Evolutionary conservation across 225 moss, liverwort and hornwort genomes (phyloP).

Genomic region (Polytrichum formosum): DNA sequence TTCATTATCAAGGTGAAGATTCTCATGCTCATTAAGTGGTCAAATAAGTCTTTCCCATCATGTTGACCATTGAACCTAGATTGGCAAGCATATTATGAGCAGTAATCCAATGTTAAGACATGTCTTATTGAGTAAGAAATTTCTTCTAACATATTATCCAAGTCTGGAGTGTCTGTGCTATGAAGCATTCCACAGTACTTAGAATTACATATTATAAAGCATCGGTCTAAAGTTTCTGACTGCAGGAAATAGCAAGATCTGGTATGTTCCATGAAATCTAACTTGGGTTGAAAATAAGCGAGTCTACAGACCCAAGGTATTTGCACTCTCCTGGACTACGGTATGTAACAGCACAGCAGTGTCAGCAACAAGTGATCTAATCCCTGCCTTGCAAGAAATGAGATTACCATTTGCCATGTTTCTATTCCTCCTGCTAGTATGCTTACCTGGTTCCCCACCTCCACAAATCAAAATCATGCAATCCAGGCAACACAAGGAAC

Average conservation of each 20-base stretch:
- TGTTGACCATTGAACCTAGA: no score
- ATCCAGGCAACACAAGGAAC: not conserved
- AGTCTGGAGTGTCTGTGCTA: not conserved
- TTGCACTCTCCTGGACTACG: constrained; percentile 54
- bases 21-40: no score
- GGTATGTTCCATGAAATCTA: no score
- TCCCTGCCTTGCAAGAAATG: constrained; percentile 76
- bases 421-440: constrained; percentile 60
- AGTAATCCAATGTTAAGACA: no score
- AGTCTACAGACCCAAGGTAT: constrained; percentile 1
- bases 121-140: no score
- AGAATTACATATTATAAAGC: not conserved
- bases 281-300: no score
- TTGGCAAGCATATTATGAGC: no score
- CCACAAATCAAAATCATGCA: constrained; percentile 4
- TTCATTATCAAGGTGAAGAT: no score
- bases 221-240: not conserved
- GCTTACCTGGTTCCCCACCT: constrained; percentile 48
- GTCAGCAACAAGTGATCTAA: constrained; percentile 73
- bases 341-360: constrained; percentile 58
- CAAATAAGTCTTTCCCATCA: no score
- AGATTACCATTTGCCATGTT: constrained; percentile 54
- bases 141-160: no score
- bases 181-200: not conserved
- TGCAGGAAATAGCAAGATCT: no score